These are phyloP conservation scores for Colletotrichum camelliae DNA, from an alignment of 2,329 filamentous ascomycete genomes.

Conservation along the genomic window DNA sequence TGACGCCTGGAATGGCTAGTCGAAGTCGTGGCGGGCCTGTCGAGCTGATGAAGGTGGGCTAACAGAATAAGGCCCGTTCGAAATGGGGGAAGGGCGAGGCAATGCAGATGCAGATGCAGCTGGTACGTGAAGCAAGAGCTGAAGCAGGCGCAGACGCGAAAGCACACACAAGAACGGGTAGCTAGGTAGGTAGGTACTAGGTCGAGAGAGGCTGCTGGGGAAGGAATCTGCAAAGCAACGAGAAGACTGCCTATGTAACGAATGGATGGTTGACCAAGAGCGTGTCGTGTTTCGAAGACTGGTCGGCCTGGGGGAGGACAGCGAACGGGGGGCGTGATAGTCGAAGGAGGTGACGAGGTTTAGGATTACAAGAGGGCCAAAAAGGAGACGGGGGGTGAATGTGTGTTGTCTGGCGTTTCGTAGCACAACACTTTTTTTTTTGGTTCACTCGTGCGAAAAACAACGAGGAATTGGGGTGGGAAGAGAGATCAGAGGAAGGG, in stretches of 20 bases:
- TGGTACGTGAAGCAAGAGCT: not conserved
- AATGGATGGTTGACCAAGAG: slow-evolving; percentile 18
- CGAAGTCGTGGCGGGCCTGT: slow-evolving; percentile 8
- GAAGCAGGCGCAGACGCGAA: not conserved
- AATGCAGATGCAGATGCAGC: not conserved
- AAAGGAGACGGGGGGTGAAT: slow-evolving; percentile 6
- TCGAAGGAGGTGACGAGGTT: slow-evolving; percentile 19
- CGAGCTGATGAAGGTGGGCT: slow-evolving; percentile 16
- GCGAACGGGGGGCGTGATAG: slow-evolving; percentile 17
- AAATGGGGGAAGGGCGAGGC: not conserved
- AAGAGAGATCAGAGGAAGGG: slow-evolving; percentile 2
- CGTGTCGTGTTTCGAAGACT: slow-evolving; percentile 19
- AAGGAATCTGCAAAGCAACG: not conserved
- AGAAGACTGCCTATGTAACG: slow-evolving; percentile 19
- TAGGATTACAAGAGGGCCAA: slow-evolving; percentile 19
- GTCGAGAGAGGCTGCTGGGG: not conserved
- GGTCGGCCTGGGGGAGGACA: slow-evolving; percentile 6
- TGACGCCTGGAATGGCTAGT: slow-evolving; percentile 18
- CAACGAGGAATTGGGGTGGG: slow-evolving; percentile 9
- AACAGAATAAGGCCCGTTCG: not conserved
- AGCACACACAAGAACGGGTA: not conserved
- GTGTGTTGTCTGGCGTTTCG: slow-evolving; percentile 18
- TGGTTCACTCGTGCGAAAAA: slow-evolving; percentile 13
- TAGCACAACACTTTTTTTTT: slow-evolving; percentile 9
- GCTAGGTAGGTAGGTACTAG: not conserved